Evolutionary conservation across 140 eudicot genomes (phyloP), one percentile per base, ranked within the genome.

Genomic region (Oenanthe javanica): DNA sequence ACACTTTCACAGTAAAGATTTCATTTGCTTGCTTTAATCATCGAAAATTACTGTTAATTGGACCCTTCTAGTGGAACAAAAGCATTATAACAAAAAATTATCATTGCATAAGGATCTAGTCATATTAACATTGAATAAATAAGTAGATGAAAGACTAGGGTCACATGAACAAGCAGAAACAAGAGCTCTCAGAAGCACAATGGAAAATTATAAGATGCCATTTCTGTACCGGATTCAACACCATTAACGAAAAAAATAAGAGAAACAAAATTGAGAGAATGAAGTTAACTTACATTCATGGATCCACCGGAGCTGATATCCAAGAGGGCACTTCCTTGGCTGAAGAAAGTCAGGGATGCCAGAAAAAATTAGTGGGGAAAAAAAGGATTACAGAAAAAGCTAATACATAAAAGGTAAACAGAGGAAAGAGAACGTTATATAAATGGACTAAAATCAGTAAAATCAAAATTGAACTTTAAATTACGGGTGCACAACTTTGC

Each of bases 281-380:
- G 16, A 79, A 72, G 79, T 76, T 63, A 54, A 82, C 99, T 88
- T 84, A 95, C 99, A 82, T 83, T 84, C 99, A 95, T 95, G 89
- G 91, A 90, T 72, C 99, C 99, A 85, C 99, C 99, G 48, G 91
- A 75, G 63, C 77, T 82, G 11, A 87, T 84, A 84, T 95, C 99
- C 96, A 95, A 89, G 75, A 95, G 19, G 0, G 99, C 93, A 86
- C 97, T 95, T 79, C 99, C 99, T 86, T 95, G 97, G 78, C 99
- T 94, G 89, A 83, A 83, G 84, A 81, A 54, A 75, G 76, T 46
- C 19, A 45, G 52, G 64, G 51, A 79, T 2, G 84, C 9, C 25
- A 10, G 31, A 7, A 74, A 16, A 43, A 7, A 23, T 72, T 43
- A 72, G 69, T 18, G n/a, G 6, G 21, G 21, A 11, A 14, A 27